These are phyloP conservation scores for Podila clonocystis DNA, from an alignment of 192 early-diverging fungal genomes.

Conservation along the genomic window DNA sequence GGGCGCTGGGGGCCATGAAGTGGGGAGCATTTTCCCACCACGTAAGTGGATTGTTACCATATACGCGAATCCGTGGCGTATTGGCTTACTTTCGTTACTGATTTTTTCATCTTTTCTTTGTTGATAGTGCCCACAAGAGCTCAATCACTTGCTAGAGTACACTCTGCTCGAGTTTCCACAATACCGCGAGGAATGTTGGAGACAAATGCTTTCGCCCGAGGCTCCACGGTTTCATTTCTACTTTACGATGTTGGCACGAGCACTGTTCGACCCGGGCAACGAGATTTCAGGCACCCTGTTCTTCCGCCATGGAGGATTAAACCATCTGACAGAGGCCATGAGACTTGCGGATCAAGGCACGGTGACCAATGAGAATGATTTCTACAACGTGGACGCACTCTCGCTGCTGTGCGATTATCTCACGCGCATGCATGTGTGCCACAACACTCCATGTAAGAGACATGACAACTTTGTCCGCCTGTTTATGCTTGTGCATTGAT, in stretches of 20 bases:
- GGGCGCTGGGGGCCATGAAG: constrained; percentile 49
- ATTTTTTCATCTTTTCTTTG: neutral
- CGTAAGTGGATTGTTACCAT: constrained; percentile 4
- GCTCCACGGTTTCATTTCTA: neutral
- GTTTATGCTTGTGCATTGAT: neutral
- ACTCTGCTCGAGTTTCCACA: constrained; percentile 14
- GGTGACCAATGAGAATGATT: constrained; percentile 26
- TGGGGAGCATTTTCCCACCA: constrained; percentile 45
- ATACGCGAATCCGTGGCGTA: no score
- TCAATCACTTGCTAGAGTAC: constrained; percentile 24
- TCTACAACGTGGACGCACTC: constrained; percentile 29
- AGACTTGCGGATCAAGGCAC: constrained; percentile 1
- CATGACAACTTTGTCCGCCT: neutral
- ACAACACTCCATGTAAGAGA: constrained; percentile 24
- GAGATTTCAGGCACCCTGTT: constrained; percentile 20
- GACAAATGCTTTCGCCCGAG: constrained; percentile 12
- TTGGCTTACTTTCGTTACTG: neutral
- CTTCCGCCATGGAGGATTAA: constrained; percentile 21
- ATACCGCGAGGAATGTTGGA: constrained; percentile 40
- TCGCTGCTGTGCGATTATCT: constrained; percentile 30
- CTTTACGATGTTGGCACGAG: constrained; percentile 32
- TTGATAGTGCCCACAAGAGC: constrained; percentile 33
- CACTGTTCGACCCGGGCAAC: constrained; percentile 32
- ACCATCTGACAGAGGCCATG: constrained; percentile 33
- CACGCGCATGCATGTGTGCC: constrained; percentile 27